Evolutionary conservation across 192 early-diverging fungal genomes (phyloP).

Genomic region (Coemansia sp.): DNA sequence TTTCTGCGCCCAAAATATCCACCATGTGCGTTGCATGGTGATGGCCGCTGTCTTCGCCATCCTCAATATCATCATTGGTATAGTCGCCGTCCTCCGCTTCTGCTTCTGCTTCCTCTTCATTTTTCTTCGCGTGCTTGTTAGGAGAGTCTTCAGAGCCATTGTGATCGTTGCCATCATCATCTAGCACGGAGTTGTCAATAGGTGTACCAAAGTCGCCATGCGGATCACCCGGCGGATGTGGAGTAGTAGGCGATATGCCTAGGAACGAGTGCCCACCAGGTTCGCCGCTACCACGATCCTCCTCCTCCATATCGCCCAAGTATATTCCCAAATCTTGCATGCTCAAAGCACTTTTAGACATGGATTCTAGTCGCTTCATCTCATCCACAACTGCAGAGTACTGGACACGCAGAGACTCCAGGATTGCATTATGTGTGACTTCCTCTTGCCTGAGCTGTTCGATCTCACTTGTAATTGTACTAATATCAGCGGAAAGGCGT

Average conservation of each 20-base stretch:
- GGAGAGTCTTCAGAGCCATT: background rate
- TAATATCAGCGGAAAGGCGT: constrained; percentile 25
- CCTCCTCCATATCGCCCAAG: constrained; percentile 26
- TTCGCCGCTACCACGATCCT: constrained; percentile 13
- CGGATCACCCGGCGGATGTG: constrained; percentile 11
- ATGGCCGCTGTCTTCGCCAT: constrained; percentile 20
- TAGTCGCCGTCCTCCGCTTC: no score
- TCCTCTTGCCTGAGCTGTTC: constrained; percentile 45
- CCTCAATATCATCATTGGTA: constrained; percentile 19
- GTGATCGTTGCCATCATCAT: constrained; percentile 14
- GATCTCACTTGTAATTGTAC: constrained; percentile 28
- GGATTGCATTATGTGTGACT: constrained; percentile 20
- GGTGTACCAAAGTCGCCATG: constrained; percentile 33
- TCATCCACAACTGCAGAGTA: constrained; percentile 30
- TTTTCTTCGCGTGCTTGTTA: background rate
- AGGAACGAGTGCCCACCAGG: constrained; percentile 7
- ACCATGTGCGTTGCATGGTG: background rate
- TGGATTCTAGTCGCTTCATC: constrained; percentile 32
- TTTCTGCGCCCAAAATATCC: constrained; percentile 2
- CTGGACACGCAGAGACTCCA: constrained; percentile 32
- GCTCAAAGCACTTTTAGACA: constrained; percentile 44
- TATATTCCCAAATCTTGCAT: constrained; percentile 49
- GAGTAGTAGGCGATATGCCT: constrained; percentile 31
- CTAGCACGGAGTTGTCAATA: constrained; percentile 14
- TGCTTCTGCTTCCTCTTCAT: constrained; percentile 7